Evolutionary conservation across 2,329 filamentous ascomycete genomes (phyloP), one percentile per base, ranked within the genome.

Genomic region (Ophiostoma sp.): DNA sequence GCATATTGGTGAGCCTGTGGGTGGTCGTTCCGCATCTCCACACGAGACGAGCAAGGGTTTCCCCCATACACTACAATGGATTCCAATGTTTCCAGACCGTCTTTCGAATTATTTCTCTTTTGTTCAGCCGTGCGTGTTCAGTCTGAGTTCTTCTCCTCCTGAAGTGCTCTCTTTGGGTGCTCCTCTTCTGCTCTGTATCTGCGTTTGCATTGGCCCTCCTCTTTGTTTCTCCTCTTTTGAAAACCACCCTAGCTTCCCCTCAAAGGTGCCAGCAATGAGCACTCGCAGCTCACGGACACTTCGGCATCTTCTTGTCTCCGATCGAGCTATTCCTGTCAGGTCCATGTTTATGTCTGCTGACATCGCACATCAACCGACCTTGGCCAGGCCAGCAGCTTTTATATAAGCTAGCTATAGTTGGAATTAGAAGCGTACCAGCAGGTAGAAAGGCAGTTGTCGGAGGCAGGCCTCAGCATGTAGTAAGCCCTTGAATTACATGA

Each of bases 21-120:
- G 60, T 10, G 35, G 62, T 39, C 35, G 62, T 65, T 65, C 62
- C 35, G 62, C 33, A 36, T 64, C 17, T 31, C 31, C 60, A n/a
- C 60, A 10, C 60, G 11, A 15, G n/a, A 57, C 52, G n/a, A 57
- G 4, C 52, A 57, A n/a, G 17, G 57, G 57, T 20, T 33, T 23
- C n/a, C 15, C 15, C 57, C 31, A 33, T 64, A 35, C 33, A n/a
- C 33, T n/a, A 15, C n/a, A 27, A 4, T 27, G 23, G 1, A 31
- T 31, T 31, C 27, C 27, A 31, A 31, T 31, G 27, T 31, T 57
- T 57, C 10, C 31, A 64, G 60, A 64, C 60, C 60, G 60, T 64
- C 60, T 64, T 64, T 62, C 54, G 31, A 31, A 27, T 60, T 39
- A 0, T 64, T n/a, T n/a, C 31, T 36, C 20, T 36, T n/a, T 13